Conservation (phyloP, 2,329 filamentous ascomycete genomes). For the Mollisia scopiformis region DNA sequence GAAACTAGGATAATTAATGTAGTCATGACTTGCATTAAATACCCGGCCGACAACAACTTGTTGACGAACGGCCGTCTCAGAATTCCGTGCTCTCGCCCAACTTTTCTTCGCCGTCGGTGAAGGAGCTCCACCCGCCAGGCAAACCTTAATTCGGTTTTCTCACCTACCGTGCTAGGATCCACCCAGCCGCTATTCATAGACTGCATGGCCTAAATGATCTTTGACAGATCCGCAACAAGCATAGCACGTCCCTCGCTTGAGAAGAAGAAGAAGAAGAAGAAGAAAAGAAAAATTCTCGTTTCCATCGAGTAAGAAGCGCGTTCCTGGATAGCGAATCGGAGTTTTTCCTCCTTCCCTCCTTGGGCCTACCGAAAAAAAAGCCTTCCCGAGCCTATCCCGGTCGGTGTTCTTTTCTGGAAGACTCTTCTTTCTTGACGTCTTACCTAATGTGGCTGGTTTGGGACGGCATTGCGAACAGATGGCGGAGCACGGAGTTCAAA, state of each 20-base stretch:
- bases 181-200: neutral
- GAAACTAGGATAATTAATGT: neutral
- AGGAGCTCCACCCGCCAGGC: neutral
- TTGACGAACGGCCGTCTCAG: too few species aligned
- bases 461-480: neutral
- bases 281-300: neutral
- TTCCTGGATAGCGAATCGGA: neutral
- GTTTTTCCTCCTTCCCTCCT: neutral
- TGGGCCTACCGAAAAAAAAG: too few species aligned
- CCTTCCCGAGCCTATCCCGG: neutral
- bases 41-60: too few species aligned
- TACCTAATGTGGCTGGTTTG: neutral
- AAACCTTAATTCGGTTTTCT: neutral
- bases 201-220: neutral
- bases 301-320: conserved; percentile 1
- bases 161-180: neutral
- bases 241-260: neutral
- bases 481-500: neutral
- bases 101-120: neutral
- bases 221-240: neutral
- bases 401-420: neutral
- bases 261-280: neutral
- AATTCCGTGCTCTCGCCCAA: neutral
- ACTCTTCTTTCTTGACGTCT: neutral
- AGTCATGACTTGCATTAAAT: too few species aligned